Evolutionary conservation across 192 early-diverging fungal species (phyloP), one percentile per base, ranked within the genome.

Genomic region (Chytriomyces sp.): DNA sequence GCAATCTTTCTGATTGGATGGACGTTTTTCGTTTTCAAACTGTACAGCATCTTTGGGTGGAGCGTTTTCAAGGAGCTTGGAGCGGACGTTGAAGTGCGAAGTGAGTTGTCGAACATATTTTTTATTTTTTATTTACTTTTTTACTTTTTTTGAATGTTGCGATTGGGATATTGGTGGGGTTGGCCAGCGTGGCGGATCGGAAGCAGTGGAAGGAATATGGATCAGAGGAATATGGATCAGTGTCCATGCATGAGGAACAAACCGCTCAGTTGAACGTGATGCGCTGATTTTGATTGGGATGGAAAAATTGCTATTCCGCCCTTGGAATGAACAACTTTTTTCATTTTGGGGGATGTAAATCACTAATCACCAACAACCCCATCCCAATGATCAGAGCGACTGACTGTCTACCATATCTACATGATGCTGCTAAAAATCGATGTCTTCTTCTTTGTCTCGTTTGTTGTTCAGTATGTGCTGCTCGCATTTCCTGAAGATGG

Each of bases 361-460:
- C 16, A 57, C 20, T 57, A 20, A 20, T n/a, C n/a, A n/a, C n/a
- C 16, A 18, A 57, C 0, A 18, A 57, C 0, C 53, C 20, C 20
- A 20, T 20, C 13, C 0, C 13, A 57, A 57, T 57, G 20, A 60
- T 7, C 72, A 88, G 86, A 86, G 45, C 84, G 83, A 10, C 79
- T 89, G 45, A 84, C 72, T 50, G 43, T 86, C 45, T 94, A 93
- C 80, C 92, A 94, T 62, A 89, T 96, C 69, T 94, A 94, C 71
- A 76, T 96, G 64, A 83, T 93, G 68, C 81, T 94, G 13, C 82
- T 96, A 49, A 96, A 96, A 80, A 69, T 94, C 13, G 93, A 94
- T 63, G 80, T 94, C 1, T 95, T 94, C 82, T 96, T 96, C 83
- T 93, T 94, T 70, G 59, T 93, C 6, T 87, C 86, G 11, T 93